phyloP scores from a whole-genome alignment of 805 yeast genomes.

The Candida parachauliodes region DNA sequence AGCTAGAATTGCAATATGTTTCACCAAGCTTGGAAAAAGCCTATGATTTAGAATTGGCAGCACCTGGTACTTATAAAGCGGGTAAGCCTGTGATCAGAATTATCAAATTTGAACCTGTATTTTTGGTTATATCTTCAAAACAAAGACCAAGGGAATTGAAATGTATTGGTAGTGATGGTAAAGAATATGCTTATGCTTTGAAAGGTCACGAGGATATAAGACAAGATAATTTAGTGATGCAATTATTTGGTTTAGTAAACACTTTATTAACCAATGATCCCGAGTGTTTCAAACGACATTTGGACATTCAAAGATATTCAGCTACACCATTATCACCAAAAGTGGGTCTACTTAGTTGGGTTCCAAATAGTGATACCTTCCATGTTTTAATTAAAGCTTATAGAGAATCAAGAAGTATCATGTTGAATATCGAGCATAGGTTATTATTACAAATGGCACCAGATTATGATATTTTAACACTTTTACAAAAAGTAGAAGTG shows the following conservation, averaged over 20 bases:
- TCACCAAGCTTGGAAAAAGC: conserved; percentile 86
- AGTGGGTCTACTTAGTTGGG: conserved; percentile 97
- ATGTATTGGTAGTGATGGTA: conserved; percentile 87
- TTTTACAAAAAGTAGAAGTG: conserved; percentile 91
- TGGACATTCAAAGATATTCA: conserved; percentile 86
- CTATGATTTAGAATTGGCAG: conserved; percentile 76
- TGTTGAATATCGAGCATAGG: conserved; percentile 89
- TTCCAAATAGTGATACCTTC: conserved; percentile 94
- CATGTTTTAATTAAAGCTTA: conserved; percentile 90
- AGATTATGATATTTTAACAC: conserved; percentile 83
- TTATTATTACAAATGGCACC: conserved; percentile 98
- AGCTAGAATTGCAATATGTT: conserved; percentile 86
- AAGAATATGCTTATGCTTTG: conserved; percentile 73
- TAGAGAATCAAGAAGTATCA: conserved; percentile 84
- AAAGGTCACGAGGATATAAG: conserved; percentile 98
- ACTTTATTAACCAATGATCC: conserved; percentile 85
- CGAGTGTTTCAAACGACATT: conserved; percentile 92
- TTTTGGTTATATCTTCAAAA: conserved; percentile 87
- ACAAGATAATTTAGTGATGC: conserved; percentile 97
- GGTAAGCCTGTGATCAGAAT: conserved; percentile 77
- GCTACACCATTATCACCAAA: conserved; percentile 96
- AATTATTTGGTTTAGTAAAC: conserved; percentile 90
- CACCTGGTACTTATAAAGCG: conserved; percentile 89
- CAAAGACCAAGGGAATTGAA: conserved; percentile 89
- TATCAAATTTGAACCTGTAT: conserved; percentile 70